Conservation (phyloP, 768 basidiomycete genomes). For the Mycena albidolilacea region DNA sequence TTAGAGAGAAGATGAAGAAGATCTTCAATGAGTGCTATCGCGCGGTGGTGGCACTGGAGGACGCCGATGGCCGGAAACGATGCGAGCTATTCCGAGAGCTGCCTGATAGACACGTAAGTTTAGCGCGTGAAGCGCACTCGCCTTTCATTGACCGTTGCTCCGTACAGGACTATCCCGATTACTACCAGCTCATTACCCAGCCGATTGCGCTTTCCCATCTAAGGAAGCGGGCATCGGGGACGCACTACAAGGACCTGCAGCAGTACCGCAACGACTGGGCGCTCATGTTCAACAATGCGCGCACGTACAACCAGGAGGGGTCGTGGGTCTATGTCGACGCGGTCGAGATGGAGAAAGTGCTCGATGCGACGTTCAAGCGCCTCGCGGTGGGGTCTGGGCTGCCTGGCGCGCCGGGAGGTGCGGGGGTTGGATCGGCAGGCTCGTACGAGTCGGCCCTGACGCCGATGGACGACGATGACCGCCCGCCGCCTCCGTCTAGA, state of each 20-base stretch:
- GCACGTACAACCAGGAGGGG: conserved; percentile 94
- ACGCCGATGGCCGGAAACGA: conserved; percentile 81
- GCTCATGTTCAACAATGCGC: conserved; percentile 95
- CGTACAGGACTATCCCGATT: conserved; percentile 90
- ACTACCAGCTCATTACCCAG: conserved; percentile 88
- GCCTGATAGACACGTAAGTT: conserved; percentile 80
- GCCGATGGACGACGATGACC: conserved; percentile 87
- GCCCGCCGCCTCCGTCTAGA: conserved; percentile 65
- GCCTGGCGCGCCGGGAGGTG: conserved; percentile 71
- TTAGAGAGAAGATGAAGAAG: conserved; percentile 87
- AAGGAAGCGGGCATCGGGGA: conserved; percentile 78
- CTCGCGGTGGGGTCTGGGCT: conserved; percentile 77
- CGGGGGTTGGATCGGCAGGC: conserved; percentile 53
- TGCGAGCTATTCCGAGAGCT: conserved; percentile 91
- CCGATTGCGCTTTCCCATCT: conserved; percentile 93
- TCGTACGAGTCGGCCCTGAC: conserved; percentile 80
- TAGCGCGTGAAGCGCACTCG: not conserved
- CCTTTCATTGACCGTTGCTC: conserved; percentile 38
- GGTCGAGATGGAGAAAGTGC: conserved; percentile 93
- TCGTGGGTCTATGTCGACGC: conserved; percentile 97
- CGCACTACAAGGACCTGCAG: conserved; percentile 81
- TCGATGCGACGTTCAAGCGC: conserved; percentile 78
- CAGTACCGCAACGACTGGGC: conserved; percentile 86
- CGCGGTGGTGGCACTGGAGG: conserved; percentile 80
- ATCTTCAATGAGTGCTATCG: conserved; percentile 83